Percentiles rank a stretch among this genome's conserved stretches.
These are phyloP conservation scores for Leptodermis oblonga DNA, from an alignment of 257 asterid genomes.

Conservation along the genomic window DNA sequence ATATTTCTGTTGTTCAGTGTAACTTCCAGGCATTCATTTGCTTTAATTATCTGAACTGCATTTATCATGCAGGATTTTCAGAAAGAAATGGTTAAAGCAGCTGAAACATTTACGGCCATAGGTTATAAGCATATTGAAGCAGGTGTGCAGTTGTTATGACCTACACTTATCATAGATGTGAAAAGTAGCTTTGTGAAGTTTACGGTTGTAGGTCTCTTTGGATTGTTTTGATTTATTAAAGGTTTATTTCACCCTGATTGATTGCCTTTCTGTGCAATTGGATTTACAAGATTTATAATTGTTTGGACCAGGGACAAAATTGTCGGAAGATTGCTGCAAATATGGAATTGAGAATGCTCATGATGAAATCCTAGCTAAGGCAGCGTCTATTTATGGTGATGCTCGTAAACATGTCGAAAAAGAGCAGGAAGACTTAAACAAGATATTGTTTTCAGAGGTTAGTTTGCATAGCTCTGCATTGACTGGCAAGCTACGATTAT, in stretches of 20 bases:
- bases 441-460: conserved; percentile 76
- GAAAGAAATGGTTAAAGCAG: conserved; percentile 87
- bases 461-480: conserved; percentile 19
- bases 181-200: not conserved
- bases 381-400: conserved; percentile 84
- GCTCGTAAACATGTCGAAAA: conserved; percentile 89
- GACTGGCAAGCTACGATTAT: not conserved
- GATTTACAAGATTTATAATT: conserved; percentile 6
- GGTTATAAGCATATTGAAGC: conserved; percentile 98
- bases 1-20: not conserved
- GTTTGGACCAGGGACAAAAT: conserved; percentile 77
- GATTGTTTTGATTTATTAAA: not conserved
- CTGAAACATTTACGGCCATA: conserved; percentile 77
- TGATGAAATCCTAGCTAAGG: conserved; percentile 83
- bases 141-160: conserved; percentile 44
- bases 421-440: conserved; percentile 89
- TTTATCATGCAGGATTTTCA: conserved; percentile 76
- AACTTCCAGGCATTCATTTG: not conserved
- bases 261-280: not conserved
- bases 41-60: not conserved
- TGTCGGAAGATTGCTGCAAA: conserved; percentile 83
- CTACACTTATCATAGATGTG: conserved; percentile 7
- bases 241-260: not conserved
- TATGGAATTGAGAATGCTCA: conserved; percentile 76
- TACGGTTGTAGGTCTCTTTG: not conserved